Conservation (phyloP, 257 asterid species). For the Haberlea rhodopensis region DNA sequence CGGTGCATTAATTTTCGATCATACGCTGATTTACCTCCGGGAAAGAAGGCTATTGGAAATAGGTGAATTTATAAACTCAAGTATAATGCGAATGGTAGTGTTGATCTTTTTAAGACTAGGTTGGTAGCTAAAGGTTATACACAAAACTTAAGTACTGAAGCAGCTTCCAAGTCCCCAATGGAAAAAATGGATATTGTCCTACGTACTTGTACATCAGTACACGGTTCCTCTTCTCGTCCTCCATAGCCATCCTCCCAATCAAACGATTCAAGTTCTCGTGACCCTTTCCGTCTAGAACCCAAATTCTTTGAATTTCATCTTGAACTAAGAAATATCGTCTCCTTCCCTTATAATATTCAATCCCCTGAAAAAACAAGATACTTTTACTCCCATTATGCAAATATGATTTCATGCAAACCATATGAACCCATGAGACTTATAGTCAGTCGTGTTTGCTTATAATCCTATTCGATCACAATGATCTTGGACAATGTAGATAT, state of each 20-base stretch:
- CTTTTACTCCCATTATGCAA: too few relatives aligned
- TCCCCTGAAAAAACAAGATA: slow-evolving; percentile 44
- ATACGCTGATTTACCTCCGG: too few relatives aligned
- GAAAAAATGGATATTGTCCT: slow-evolving; percentile 77
- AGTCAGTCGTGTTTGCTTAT: slow-evolving; percentile 48
- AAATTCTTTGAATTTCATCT: slow-evolving; percentile 68
- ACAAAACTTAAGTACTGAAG: too few relatives aligned
- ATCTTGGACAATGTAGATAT: slow-evolving; percentile 60
- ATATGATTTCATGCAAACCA: not conserved
- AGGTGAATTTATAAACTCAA: too few relatives aligned
- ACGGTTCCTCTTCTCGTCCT: slow-evolving; percentile 32
- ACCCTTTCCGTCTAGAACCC: slow-evolving; percentile 44
- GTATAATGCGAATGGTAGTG: too few relatives aligned
- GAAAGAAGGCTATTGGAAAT: too few relatives aligned
- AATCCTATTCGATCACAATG: slow-evolving; percentile 75
- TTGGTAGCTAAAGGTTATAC: too few relatives aligned
- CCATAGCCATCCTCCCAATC: not conserved
- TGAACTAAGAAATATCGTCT: slow-evolving; percentile 58
- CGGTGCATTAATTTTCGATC: too few relatives aligned
- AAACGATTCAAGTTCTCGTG: slow-evolving; percentile 18
- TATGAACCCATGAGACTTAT: not conserved
- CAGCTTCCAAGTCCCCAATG: slow-evolving; percentile 72
- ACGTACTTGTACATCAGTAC: slow-evolving; percentile 39
- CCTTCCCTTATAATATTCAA: slow-evolving; percentile 84
- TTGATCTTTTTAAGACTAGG: too few relatives aligned